Conservation (phyloP, 805 yeast species). For the Schwanniomyces sp. region DNA sequence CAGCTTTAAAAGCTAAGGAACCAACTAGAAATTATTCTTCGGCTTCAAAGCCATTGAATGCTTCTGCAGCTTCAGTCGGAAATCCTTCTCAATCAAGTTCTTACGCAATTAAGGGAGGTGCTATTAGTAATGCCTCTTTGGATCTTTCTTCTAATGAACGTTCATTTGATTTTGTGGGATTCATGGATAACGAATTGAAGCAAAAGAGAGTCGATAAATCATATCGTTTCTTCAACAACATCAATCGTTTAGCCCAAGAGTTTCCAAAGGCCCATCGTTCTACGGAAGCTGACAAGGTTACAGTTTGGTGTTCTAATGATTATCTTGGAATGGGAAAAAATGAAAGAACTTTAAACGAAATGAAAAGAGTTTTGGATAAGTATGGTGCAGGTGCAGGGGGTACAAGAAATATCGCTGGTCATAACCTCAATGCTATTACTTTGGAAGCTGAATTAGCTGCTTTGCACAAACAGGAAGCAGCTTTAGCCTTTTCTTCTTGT, state of each 20-base stretch:
- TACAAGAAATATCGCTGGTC: conserved; percentile 98
- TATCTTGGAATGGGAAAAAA: conserved; percentile 94
- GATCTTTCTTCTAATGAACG: conserved; percentile 46
- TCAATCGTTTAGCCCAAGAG: conserved; percentile 91
- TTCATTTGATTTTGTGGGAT: conserved; percentile 69
- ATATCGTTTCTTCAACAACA: conserved; percentile 94
- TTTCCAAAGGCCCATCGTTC: conserved; percentile 92
- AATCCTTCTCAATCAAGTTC: conserved; percentile 22
- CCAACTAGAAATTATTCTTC: conserved; percentile 44
- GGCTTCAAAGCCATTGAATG: conserved; percentile 45
- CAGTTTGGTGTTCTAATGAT: conserved; percentile 99
- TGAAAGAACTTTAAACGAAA: conserved; percentile 65
- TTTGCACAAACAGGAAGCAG: conserved; percentile 91
- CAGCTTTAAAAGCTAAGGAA: conserved; percentile 56
- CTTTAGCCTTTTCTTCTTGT: conserved; percentile 92
- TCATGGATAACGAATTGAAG: conserved; percentile 63
- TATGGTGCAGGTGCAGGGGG: conserved; percentile 99
- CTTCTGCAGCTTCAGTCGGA: conserved; percentile 44
- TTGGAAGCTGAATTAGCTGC: conserved; percentile 87
- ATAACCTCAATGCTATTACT: conserved; percentile 82
- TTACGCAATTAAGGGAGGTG: conserved; percentile 29
- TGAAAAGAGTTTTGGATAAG: conserved; percentile 76
- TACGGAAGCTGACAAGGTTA: conserved; percentile 74
- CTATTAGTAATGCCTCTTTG: conserved; percentile 19
- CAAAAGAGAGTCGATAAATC: conserved; percentile 86